A percentile compares a stretch with the other conserved stretches of the same genome.
Evolutionary conservation across 2,329 filamentous ascomycete species (phyloP).

Genomic region (Dryadomyces quercus-mongolicae): DNA sequence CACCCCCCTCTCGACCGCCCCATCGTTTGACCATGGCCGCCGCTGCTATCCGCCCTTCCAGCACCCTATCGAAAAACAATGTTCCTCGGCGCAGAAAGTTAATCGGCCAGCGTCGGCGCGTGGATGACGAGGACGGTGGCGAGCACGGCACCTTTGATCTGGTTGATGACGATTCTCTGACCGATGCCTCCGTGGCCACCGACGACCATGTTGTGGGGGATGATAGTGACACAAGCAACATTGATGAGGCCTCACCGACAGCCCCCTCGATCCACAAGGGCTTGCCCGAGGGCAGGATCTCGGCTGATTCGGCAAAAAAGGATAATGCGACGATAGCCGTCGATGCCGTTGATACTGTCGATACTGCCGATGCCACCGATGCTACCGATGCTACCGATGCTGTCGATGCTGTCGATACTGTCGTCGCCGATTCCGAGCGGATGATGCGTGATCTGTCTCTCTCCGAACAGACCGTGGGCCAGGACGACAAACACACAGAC

Average conservation of each 20-base stretch:
- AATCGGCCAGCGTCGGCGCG: conserved; percentile 54
- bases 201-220: conserved; percentile 48
- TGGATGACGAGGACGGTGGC: conserved; percentile 50
- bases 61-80: conserved; percentile 5
- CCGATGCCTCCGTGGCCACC: conserved; percentile 49
- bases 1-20: not conserved
- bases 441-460: conserved; percentile 45
- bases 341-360: conserved; percentile 12
- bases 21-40: conserved; percentile 6
- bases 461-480: conserved; percentile 13
- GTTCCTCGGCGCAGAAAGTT: conserved; percentile 48
- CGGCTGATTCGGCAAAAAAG: not conserved
- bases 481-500: not conserved
- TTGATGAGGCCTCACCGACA: conserved; percentile 43
- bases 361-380: conserved; percentile 8
- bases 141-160: conserved; percentile 39
- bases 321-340: no score
- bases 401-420: conserved; percentile 24
- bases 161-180: conserved; percentile 52
- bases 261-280: conserved; percentile 20
- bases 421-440: conserved; percentile 39
- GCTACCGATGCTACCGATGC: conserved; percentile 9
- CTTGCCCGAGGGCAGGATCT: conserved; percentile 9
- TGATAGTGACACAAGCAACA: conserved; percentile 53
- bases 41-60: conserved; percentile 3